A percentile compares a stretch with the other conserved stretches of the same genome.
Conservation (phyloP, 1,139 yeast species). For the Komagataea norvegica region DNA sequence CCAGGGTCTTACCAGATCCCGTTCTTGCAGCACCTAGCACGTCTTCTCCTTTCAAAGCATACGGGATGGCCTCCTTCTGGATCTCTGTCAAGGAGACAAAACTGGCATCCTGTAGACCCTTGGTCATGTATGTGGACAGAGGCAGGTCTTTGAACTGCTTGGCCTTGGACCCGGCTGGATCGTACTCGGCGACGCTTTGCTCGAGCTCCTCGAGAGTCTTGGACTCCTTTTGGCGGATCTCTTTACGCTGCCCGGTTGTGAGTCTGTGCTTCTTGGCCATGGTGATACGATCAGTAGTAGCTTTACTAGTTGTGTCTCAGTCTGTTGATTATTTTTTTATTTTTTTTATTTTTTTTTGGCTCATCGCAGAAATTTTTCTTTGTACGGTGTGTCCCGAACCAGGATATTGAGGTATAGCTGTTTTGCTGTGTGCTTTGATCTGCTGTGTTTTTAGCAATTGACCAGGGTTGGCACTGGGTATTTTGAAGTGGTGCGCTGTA, state of each 20-base stretch:
- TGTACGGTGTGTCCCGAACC: slow-evolving; percentile 8
- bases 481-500: too few species aligned
- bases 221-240: slow-evolving; percentile 38
- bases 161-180: slow-evolving; percentile 34
- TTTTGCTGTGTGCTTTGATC: background rate
- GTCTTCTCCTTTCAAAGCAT: slow-evolving; percentile 76
- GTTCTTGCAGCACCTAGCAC: slow-evolving; percentile 91
- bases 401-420: background rate
- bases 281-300: too few species aligned
- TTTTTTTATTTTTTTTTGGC: slow-evolving; percentile 2
- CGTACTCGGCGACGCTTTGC: slow-evolving; percentile 46
- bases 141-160: slow-evolving; percentile 68
- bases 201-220: slow-evolving; percentile 43
- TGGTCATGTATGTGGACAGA: slow-evolving; percentile 55
- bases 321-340: background rate
- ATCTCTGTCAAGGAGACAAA: slow-evolving; percentile 80
- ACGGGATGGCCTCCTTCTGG: slow-evolving; percentile 74
- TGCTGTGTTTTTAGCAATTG: too few species aligned
- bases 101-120: slow-evolving; percentile 69
- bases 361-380: slow-evolving; percentile 15
- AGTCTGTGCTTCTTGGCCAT: slow-evolving; percentile 40
- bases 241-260: slow-evolving; percentile 39
- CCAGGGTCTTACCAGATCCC: slow-evolving; percentile 94
- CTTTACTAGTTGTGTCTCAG: too few species aligned
- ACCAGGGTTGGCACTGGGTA: too few species aligned